phyloP scores from a whole-genome alignment of 108 stramenopile species.

The Nitzschia sp. region DNA sequence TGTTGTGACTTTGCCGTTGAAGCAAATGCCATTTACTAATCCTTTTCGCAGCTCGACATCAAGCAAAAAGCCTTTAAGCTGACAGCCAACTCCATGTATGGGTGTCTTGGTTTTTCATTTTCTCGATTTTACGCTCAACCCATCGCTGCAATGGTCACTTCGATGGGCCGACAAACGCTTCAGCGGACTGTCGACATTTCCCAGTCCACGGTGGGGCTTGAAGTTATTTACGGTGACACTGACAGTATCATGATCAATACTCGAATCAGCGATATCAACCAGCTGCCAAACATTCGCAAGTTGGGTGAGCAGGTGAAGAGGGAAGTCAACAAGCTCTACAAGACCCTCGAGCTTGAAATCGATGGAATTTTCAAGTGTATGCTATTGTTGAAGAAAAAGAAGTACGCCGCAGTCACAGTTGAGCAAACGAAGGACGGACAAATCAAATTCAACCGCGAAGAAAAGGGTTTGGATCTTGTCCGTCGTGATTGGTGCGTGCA shows the following conservation, averaged over 20 bases:
- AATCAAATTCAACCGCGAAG: conserved; percentile 68
- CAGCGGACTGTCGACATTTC: conserved; percentile 96
- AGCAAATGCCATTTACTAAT: background rate
- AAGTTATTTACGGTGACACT: conserved; percentile 99
- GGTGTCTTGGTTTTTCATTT: conserved; percentile 96
- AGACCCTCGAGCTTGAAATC: conserved; percentile 96
- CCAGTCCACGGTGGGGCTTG: conserved; percentile 90
- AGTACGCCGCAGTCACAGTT: conserved; percentile 96
- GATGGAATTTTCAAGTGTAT: conserved; percentile 96
- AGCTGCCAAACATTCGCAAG: conserved; percentile 67
- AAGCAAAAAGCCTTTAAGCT: conserved; percentile 98
- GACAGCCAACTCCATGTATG: conserved; percentile 99
- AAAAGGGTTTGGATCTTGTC: conserved; percentile 98
- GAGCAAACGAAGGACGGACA: conserved; percentile 71
- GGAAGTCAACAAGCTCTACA: conserved; percentile 98
- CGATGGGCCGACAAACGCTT: conserved; percentile 97
- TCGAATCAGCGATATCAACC: conserved; percentile 72
- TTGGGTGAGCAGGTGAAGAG: conserved; percentile 92
- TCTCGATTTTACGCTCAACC: conserved; percentile 98
- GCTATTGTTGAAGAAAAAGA: conserved; percentile 99
- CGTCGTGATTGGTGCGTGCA: conserved; percentile 99
- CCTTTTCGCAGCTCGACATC: conserved; percentile 86
- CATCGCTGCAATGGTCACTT: conserved; percentile 97
- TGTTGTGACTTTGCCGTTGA: background rate
- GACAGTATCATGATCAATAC: conserved; percentile 99